Evolutionary conservation across 495 filamentous ascomycete genomes (phyloP), one percentile per base, ranked within the genome.

Genomic region (Penicillium malachiteum): DNA sequence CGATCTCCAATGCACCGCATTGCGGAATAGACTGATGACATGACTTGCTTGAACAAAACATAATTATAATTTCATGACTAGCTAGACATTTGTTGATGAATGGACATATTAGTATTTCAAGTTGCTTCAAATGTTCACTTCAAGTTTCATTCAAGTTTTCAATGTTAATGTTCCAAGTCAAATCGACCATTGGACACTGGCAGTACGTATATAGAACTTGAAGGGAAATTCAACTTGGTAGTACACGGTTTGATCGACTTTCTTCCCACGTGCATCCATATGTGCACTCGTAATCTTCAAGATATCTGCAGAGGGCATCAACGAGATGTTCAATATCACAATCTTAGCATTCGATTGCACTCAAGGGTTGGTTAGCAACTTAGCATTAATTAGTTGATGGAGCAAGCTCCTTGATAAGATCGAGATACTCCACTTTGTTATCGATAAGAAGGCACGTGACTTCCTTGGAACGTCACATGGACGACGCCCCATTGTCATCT

Each of bases 401-500:
- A 26, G 21, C 21, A 26, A 26, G 21, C 21, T 26, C 21, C 21
- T 46, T 33, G 30, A 48, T 53, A 12, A 17, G 11, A 18, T 47
- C 21, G 10, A 26, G 17, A 12, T 17, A 46, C 33, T 4, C 34
- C 34, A 32, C 35, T 17, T 31, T 49, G 52, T 56, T 56, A 53
- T 57, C 53, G 32, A 41, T 52, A 50, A 38, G 16, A 14, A 9
- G 12, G 16, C 63, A 65, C 56, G 63, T 65, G 59, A 65, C 51
- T 6, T 40, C 30, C 4, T n/a, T 46, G 18, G 32, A 46, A 58
- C 62, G 62, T 64, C 62, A 64, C 62, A 57, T 64, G 62, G 60
- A 12, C 37, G 21, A 39, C 56, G 48, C 52, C 60, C 57, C 39
- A 52, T 43, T 43, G 44, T 47, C 44, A 47, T 47, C 44, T 30